Evolutionary conservation across 352 stramenopile genomes (phyloP).

Genomic region (Pythium graminicola): DNA sequence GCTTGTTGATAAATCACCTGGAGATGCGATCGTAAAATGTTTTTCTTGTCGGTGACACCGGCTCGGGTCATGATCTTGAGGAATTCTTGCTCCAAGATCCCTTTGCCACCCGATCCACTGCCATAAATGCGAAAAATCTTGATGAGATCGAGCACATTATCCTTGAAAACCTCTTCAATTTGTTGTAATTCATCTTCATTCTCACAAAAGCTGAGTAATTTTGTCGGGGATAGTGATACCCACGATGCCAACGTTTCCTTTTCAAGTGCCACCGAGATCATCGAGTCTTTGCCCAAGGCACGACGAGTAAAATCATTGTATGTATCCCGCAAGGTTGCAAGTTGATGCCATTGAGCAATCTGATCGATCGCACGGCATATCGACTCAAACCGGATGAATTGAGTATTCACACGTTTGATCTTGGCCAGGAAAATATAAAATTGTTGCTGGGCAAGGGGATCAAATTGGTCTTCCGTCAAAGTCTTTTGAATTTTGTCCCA

Average conservation of each 20-base stretch:
- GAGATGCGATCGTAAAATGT: slow-evolving; percentile 64
- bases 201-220: slow-evolving; percentile 51
- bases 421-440: slow-evolving; percentile 71
- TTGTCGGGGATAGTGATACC: slow-evolving; percentile 40
- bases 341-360: slow-evolving; percentile 51
- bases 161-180: slow-evolving; percentile 66
- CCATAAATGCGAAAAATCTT: slow-evolving; percentile 76
- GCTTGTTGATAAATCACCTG: slow-evolving; percentile 71
- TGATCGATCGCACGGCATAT: slow-evolving; percentile 45
- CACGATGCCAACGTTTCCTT: slow-evolving; percentile 61
- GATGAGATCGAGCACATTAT: slow-evolving; percentile 70
- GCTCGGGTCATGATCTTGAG: slow-evolving; percentile 77
- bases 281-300: slow-evolving; percentile 64
- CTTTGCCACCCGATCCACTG: slow-evolving; percentile 52
- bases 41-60: slow-evolving; percentile 73
- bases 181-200: slow-evolving; percentile 47
- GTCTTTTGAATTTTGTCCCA: slow-evolving; percentile 67
- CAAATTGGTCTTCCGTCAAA: slow-evolving; percentile 47
- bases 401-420: slow-evolving; percentile 51
- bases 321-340: slow-evolving; percentile 34
- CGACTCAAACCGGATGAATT: slow-evolving; percentile 51
- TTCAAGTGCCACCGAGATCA: slow-evolving; percentile 58
- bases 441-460: slow-evolving; percentile 63
- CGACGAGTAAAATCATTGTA: slow-evolving; percentile 65
- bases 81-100: slow-evolving; percentile 75